phyloP scores from a whole-genome alignment of 2,329 filamentous ascomycete genomes.

The Sphaceloma murrayae region DNA sequence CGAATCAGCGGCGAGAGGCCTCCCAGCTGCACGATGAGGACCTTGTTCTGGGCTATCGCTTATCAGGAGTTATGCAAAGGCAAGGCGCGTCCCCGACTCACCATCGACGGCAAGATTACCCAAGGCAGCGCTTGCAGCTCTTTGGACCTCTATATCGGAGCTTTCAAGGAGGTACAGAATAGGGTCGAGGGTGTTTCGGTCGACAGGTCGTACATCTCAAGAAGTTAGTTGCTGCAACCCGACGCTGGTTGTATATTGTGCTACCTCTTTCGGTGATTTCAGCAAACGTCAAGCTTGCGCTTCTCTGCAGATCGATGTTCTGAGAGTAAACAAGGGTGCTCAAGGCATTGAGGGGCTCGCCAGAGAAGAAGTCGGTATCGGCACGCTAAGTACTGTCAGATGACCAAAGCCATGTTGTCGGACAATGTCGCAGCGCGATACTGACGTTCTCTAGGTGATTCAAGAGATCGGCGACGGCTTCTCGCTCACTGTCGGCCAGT shows the following conservation, averaged over 20 bases:
- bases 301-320: slow-evolving; percentile 95
- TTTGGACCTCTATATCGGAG: slow-evolving; percentile 91
- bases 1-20: slow-evolving; percentile 85
- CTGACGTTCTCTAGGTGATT: slow-evolving; percentile 93
- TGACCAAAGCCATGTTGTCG: slow-evolving; percentile 27
- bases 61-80: too few relatives aligned
- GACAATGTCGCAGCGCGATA: slow-evolving; percentile 22
- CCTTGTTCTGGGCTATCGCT: slow-evolving; percentile 87
- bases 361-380: slow-evolving; percentile 97
- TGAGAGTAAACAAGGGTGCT: slow-evolving; percentile 97
- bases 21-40: slow-evolving; percentile 85
- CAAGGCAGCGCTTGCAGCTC: slow-evolving; percentile 88
- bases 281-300: slow-evolving; percentile 94
- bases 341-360: slow-evolving; percentile 83
- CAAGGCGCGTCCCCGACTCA: too few relatives aligned
- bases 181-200: slow-evolving; percentile 86
- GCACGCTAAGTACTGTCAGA: slow-evolving; percentile 52
- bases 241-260: too few relatives aligned
- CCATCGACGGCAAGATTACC: slow-evolving; percentile 96
- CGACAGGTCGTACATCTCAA: slow-evolving; percentile 97
- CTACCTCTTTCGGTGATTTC: slow-evolving; percentile 99
- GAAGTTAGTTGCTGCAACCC: too few relatives aligned
- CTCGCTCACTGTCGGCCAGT: slow-evolving; percentile 88
- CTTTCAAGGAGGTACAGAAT: slow-evolving; percentile 93
- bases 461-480: slow-evolving; percentile 89